These are phyloP conservation scores for Kwoniella botswanensis DNA, from an alignment of 768 basidiomycete genomes.

Conservation along the genomic window DNA sequence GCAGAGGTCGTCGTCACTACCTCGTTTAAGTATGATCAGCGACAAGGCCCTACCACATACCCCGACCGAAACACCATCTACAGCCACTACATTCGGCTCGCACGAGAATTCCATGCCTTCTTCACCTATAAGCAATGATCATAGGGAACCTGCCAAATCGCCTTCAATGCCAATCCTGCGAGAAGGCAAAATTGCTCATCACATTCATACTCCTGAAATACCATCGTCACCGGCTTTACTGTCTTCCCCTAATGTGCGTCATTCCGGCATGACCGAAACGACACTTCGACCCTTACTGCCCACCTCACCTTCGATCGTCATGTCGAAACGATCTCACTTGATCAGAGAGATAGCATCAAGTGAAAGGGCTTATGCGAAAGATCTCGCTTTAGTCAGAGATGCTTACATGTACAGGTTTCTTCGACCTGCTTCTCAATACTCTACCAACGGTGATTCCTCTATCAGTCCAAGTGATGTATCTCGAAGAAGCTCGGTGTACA, in stretches of 20 bases:
- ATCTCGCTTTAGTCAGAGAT: slow-evolving; percentile 57
- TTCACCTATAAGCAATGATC: slow-evolving; percentile 2
- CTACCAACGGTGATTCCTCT: slow-evolving; percentile 27
- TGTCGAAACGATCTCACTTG: slow-evolving; percentile 56
- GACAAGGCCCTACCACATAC: slow-evolving; percentile 21
- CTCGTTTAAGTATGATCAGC: slow-evolving; percentile 17
- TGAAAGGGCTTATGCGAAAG: slow-evolving; percentile 57
- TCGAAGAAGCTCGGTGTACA: slow-evolving; percentile 41
- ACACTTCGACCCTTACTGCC: slow-evolving; percentile 26
- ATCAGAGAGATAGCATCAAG: slow-evolving; percentile 57
- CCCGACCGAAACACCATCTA: slow-evolving; percentile 13
- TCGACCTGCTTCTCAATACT: slow-evolving; percentile 41
- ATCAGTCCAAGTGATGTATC: slow-evolving; percentile 38
- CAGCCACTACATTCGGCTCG: slow-evolving; percentile 19
- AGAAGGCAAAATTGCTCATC: slow-evolving; percentile 3
- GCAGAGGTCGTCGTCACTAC: slow-evolving; percentile 19
- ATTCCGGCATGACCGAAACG: neutral
- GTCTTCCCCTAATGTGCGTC: neutral
- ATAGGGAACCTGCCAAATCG: slow-evolving; percentile 17
- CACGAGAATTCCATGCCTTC: neutral
- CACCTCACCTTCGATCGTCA: slow-evolving; percentile 15
- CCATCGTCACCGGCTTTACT: neutral
- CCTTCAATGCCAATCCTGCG: slow-evolving; percentile 21
- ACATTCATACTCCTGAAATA: neutral
- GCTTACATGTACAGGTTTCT: slow-evolving; percentile 50